Conservation (phyloP, 805 yeast species). For the Metschnikowia koreensis region DNA sequence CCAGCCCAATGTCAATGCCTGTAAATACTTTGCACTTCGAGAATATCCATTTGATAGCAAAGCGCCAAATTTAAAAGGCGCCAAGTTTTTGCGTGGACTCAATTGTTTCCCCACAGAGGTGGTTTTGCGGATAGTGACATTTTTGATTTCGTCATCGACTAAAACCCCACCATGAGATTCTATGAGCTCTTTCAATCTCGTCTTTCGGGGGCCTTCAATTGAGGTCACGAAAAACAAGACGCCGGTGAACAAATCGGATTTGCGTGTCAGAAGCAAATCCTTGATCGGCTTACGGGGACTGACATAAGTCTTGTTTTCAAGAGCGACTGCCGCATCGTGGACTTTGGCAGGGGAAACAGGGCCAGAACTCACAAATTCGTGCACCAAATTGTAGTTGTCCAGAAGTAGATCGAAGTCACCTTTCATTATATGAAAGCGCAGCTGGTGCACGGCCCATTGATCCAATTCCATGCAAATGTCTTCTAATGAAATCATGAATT, state of each 20-base stretch:
- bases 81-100: slow-evolving; percentile 8
- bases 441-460: slow-evolving; percentile 41
- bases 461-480: slow-evolving; percentile 38
- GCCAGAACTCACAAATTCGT: background rate
- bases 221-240: slow-evolving; percentile 38
- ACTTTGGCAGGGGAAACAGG: background rate
- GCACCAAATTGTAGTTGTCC: slow-evolving; percentile 13
- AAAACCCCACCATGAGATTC: slow-evolving; percentile 42
- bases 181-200: slow-evolving; percentile 34
- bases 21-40: slow-evolving; percentile 74
- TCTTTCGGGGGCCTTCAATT: slow-evolving; percentile 32
- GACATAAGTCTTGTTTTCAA: background rate
- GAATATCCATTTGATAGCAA: slow-evolving; percentile 56
- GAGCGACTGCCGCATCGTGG: background rate
- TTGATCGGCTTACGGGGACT: slow-evolving; percentile 4
- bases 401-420: slow-evolving; percentile 22
- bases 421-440: slow-evolving; percentile 23
- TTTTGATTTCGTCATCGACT: slow-evolving; percentile 35
- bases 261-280: background rate
- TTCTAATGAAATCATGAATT: slow-evolving; percentile 25
- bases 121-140: slow-evolving; percentile 22
- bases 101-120: slow-evolving; percentile 2
- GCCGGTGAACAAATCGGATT: slow-evolving; percentile 12
- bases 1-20: slow-evolving; percentile 80
- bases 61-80: slow-evolving; percentile 51